Evolutionary conservation across 2,329 filamentous ascomycete species (phyloP).

Genomic region (Immersiporthe knoxdaviesiana): DNA sequence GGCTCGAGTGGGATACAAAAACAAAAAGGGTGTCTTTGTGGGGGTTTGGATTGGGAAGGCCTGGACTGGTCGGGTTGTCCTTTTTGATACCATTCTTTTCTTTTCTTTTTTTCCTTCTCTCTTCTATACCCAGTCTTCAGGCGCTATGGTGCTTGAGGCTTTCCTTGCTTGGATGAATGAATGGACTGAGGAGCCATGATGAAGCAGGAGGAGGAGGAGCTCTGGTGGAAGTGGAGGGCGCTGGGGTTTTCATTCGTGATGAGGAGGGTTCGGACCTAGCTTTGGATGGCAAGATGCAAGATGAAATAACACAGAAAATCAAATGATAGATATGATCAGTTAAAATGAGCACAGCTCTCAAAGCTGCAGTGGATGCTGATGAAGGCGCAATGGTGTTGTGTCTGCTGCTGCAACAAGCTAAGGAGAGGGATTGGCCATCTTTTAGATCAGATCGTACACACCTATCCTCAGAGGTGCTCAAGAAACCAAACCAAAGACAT

Average conservation of each 20-base stretch:
- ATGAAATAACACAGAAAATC: not conserved
- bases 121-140: conserved; percentile 26
- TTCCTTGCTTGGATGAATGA: conserved; percentile 1
- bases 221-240: not conserved
- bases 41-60: not conserved
- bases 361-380: not conserved
- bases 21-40: not conserved
- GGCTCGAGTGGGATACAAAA: not conserved
- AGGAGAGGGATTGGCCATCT: not conserved
- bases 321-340: not conserved
- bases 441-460: not conserved
- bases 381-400: not conserved
- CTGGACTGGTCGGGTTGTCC: conserved; percentile 15
- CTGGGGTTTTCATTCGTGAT: not conserved
- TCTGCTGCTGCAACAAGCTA: not conserved
- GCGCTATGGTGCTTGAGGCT: conserved; percentile 14
- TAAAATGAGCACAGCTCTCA: not conserved
- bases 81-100: conserved; percentile 27
- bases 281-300: not conserved
- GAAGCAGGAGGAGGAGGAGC: not conserved
- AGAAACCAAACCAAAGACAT: not conserved
- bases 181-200: not conserved
- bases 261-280: not conserved
- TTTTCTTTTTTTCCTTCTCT: conserved; percentile 17
- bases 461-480: not conserved